phyloP scores from a whole-genome alignment of 345 rosid genomes.

The Excoecaria cochinchinensis region DNA sequence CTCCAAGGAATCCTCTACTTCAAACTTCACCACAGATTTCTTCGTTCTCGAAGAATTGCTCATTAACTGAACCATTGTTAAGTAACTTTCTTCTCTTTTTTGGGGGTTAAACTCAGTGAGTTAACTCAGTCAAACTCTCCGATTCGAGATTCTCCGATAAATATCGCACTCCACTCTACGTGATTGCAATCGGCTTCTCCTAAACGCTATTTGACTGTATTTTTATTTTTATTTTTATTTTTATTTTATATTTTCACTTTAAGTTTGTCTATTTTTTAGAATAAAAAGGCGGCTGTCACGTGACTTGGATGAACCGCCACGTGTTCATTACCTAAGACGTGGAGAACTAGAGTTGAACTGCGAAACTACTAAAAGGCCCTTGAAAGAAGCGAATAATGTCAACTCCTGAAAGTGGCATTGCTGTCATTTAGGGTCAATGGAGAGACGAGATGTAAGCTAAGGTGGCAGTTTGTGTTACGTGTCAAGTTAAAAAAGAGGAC shows the following conservation, averaged over 20 bases:
- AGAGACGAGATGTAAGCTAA: slow-evolving; percentile 8
- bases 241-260: not conserved
- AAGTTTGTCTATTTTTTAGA: not conserved
- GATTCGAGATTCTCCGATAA: not conserved
- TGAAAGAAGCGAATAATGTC: too few relatives aligned
- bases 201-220: not conserved
- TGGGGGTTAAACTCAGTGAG: not conserved
- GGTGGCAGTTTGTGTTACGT: slow-evolving; percentile 4
- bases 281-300: slow-evolving; percentile 16
- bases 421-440: not conserved
- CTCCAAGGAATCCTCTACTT: slow-evolving; percentile 35
- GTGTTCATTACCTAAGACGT: slow-evolving; percentile 11
- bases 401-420: not conserved
- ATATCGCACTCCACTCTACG: not conserved
- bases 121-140: not conserved
- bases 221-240: not conserved
- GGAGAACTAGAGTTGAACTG: not conserved
- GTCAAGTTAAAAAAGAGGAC: slow-evolving; percentile 23
- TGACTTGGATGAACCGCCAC: slow-evolving; percentile 15
- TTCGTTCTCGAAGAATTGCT: slow-evolving; percentile 14
- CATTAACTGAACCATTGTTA: slow-evolving; percentile 51
- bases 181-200: not conserved
- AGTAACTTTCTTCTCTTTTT: not conserved
- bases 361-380: slow-evolving; percentile 5
- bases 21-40: slow-evolving; percentile 35